phyloP scores from a whole-genome alignment of 305 asterid species.

The Fraxinus dipetala region DNA sequence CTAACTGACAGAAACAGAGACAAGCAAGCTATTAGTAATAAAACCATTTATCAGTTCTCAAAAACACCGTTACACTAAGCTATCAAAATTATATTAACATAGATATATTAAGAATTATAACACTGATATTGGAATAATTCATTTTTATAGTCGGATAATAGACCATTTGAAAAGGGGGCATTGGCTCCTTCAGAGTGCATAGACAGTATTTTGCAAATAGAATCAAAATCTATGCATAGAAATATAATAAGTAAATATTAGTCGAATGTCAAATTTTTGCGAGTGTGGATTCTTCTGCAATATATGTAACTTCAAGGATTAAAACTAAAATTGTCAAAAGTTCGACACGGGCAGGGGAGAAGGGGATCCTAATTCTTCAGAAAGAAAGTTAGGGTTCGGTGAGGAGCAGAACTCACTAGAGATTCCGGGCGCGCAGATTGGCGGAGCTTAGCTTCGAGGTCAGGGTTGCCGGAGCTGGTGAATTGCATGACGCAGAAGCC shows the following conservation, averaged over 20 bases:
- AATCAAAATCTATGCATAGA: not conserved
- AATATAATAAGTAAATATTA: not conserved
- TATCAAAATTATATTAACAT: not conserved
- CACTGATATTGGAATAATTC: not conserved
- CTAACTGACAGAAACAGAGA: not conserved
- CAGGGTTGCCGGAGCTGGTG: conserved; percentile 61
- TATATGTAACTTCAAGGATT: not conserved
- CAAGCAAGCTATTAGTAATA: not conserved
- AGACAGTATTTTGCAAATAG: not conserved
- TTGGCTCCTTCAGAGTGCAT: not conserved
- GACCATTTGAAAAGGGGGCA: not conserved
- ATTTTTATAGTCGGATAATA: not conserved
- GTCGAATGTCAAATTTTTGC: not conserved
- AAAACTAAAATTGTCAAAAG: no score
- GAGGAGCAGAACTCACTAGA: no score
- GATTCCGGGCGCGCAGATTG: no score
- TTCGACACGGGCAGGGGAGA: no score
- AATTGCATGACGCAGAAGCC: conserved; percentile 78
- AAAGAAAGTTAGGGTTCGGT: no score
- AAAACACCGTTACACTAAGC: not conserved
- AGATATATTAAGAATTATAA: not conserved
- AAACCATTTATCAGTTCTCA: not conserved
- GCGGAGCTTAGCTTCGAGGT: conserved; percentile 50
- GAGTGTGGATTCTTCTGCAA: not conserved
- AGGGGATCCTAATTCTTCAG: no score